Evolutionary conservation across 805 yeast genomes (phyloP), one percentile per base, ranked within the genome.

Genomic region (Yarrowia yakushimensis): DNA sequence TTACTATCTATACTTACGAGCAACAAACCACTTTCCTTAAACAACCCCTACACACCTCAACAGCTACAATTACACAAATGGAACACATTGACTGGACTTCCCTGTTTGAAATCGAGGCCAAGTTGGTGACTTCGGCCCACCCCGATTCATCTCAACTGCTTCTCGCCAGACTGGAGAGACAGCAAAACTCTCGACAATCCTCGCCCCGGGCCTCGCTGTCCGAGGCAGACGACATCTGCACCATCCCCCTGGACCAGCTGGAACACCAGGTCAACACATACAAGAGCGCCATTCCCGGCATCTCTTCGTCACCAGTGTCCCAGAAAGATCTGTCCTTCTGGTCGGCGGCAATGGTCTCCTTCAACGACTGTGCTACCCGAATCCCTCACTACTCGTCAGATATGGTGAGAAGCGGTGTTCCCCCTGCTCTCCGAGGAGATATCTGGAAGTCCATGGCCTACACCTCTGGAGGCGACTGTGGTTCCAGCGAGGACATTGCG

Each of bases 321-420:
- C 36, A 18, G 17, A 22, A 37, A 7, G 77, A 74, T 37, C 68
- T 73, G 43, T 65, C 67, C 37, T 68, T 74, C 60, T 74, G 77
- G 77, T 66, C 73, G 5, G 72, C 75, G 0, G 60, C 74, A n/a
- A 68, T 71, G 30, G 64, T 71, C 3, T 72, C 74, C 34, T 74
- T 71, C 65, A 69, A 72, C n/a, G 64, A 55, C 22, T 67, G 70
- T n/a, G 73, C 69, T 15, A 54, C 67, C 11, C 65, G 66, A 45
- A 63, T 71, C 11, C 77, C 77, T 17, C 60, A 64, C 48, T 69
- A 74, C 36, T 64, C 71, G 15, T 66, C 65, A 18, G 69, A 66
- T 18, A 71, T 72, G 72, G 67, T 74, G 13, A 50, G 69, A 59
- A 65, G 68, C 4, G 77, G 76, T 22, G 65, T 74, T 11, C 77